Evolutionary conservation across 2,329 filamentous ascomycete genomes (phyloP).

Genomic region (Juglanconis oblonga): DNA sequence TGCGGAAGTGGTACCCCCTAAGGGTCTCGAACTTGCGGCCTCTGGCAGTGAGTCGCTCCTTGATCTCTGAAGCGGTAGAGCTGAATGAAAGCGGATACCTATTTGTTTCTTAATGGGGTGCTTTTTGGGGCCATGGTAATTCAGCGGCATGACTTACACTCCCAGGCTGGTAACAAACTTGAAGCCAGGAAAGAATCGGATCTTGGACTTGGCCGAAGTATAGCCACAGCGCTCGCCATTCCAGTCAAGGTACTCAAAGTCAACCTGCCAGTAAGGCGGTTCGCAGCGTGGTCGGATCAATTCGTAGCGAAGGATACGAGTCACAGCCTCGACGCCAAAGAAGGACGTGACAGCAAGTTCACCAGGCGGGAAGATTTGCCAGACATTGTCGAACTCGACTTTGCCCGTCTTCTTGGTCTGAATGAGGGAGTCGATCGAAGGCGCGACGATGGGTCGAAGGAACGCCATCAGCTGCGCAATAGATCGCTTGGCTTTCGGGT

Average conservation of each 20-base stretch:
- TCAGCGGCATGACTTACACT: conserved; percentile 9
- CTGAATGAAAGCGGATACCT: conserved; percentile 28
- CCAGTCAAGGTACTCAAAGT: conserved; percentile 35
- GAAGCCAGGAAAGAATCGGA: conserved; percentile 26
- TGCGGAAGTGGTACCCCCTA: conserved; percentile 31
- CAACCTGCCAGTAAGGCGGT: conserved; percentile 25
- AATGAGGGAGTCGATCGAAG: conserved; percentile 24
- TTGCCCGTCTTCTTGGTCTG: conserved; percentile 29
- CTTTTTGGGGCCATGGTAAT: background rate
- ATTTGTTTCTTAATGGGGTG: background rate
- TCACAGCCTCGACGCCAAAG: conserved; percentile 34
- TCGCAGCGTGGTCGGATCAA: conserved; percentile 3
- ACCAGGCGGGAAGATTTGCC: conserved; percentile 34
- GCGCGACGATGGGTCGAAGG: conserved; percentile 28
- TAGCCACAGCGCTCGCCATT: conserved; percentile 31
- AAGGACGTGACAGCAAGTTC: conserved; percentile 30
- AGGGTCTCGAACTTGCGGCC: conserved; percentile 31
- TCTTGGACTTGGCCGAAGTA: conserved; percentile 21
- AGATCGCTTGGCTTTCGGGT: conserved; percentile 4
- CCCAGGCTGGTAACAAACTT: conserved; percentile 26
- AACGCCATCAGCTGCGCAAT: conserved; percentile 27
- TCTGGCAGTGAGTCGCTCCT: conserved; percentile 25
- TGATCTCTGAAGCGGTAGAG: conserved; percentile 23
- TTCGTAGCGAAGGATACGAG: conserved; percentile 31
- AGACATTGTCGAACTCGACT: conserved; percentile 29